A percentile compares a stretch with the other conserved stretches of the same genome.
Conservation (phyloP, 208 protist genomes). For the Wallacemonas sp. region DNA sequence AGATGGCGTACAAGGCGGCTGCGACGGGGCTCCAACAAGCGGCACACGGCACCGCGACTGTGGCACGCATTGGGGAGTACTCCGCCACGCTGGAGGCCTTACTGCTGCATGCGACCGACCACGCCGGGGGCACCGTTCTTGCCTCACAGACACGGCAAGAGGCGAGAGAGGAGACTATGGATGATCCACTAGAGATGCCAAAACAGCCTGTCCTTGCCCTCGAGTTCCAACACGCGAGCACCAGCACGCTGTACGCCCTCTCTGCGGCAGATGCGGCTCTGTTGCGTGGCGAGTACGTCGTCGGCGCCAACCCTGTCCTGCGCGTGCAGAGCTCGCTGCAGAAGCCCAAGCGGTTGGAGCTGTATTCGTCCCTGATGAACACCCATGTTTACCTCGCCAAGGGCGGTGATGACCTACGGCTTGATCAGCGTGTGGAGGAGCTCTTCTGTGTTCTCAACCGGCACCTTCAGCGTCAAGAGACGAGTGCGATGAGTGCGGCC, state of each 20-base stretch:
- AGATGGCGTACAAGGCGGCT: not conserved
- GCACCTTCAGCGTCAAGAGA: conserved; percentile 28
- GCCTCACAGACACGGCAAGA: too few species aligned
- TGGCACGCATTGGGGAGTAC: not conserved
- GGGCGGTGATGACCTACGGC: conserved; percentile 93
- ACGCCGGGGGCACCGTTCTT: not conserved
- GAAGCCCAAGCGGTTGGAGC: conserved; percentile 82
- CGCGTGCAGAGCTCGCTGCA: conserved; percentile 84
- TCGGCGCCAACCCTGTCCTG: conserved; percentile 57
- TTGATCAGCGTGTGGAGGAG: conserved; percentile 93
- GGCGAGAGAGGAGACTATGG: not conserved
- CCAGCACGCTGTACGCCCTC: not conserved
- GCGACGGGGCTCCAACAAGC: not conserved
- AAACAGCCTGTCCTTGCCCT: conserved; percentile 19
- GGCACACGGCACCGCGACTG: not conserved
- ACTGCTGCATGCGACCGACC: not conserved
- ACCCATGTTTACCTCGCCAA: conserved; percentile 91
- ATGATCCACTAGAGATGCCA: conserved; percentile 7
- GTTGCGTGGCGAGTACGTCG: conserved; percentile 12
- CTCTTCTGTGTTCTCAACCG: conserved; percentile 89
- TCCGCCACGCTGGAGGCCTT: not conserved
- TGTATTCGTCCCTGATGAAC: conserved; percentile 78
- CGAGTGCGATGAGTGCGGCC: too few species aligned
- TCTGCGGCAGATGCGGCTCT: not conserved
- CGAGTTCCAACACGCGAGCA: not conserved